Evolutionary conservation across 192 early-diverging fungal genomes (phyloP), one percentile per base, ranked within the genome.

Genomic region (Chytriomyces sp.): DNA sequence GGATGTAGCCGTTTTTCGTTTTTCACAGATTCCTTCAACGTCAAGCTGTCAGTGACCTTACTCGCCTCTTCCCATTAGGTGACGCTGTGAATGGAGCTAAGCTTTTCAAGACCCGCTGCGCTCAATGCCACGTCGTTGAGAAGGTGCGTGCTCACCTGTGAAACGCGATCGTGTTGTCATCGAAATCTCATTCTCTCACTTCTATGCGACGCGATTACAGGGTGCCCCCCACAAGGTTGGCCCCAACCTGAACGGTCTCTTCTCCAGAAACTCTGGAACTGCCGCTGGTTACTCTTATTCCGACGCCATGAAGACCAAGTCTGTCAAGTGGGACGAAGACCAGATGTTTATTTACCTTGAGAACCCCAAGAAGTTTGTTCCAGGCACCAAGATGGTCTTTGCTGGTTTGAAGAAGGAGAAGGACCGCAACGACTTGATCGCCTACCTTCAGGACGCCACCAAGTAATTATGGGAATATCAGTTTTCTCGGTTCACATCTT

Each of bases 331-430:
- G 96, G 58, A 66, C 56, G 93, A 96, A 71, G 81, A 98, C 62
- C 91, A 94, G 63, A 89, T 98, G 75, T 98, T 96, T 80, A 87
- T 91, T 32, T 97, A 98, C 89, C 89, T 85, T 59, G 94, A 96
- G 90, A 97, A 98, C 90, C 96, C 96, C 73, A 98, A 98, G 89
- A 98, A 96, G 92, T 88, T 84, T 55, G 79, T 85, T 7, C 91
- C 89, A 36, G 91, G 91, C 56, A 98, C 96, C 72, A 96, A 95
- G 91, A 98, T 98, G 96, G 94, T 95, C 64, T 98, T 98, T 81
- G 92, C 92, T 67, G 93, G 92, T 33, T 91, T 94, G 82, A 94
- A 93, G 85, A 93, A 93, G 80, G 79, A 79, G 60, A 60, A 64
- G 32, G 85, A 87, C 70, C 81, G 85, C 71, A 77, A 75, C 32